Evolutionary conservation across 305 asterid species (phyloP), one percentile per base, ranked within the genome.

Genomic region (Nicotiana rustica): DNA sequence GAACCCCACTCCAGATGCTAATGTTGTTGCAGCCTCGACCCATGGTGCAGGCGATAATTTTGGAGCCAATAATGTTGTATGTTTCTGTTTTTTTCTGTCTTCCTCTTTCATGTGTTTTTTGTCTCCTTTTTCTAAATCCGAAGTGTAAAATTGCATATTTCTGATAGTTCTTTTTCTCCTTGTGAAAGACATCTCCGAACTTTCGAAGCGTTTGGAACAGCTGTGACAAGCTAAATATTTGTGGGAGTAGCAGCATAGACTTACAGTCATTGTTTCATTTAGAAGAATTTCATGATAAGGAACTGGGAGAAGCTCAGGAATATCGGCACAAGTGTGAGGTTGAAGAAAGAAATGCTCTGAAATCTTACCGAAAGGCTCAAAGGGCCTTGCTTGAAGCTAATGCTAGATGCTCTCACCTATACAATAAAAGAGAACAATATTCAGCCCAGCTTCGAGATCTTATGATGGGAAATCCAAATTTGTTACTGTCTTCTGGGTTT

Each of bases 391-490:
- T 85, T 31, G 92, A 90, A 82, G 91, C 92, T 57, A 86, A 87
- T 81, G 89, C 87, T 33, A 90, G 90, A 86, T 90, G 92, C 84
- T 84, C 89, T 84, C 77, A 85, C 33, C 88, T 90, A 67, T 90
- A 82, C 76, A 65, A 85, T 82, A 84, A 86, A 88, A 86, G 91
- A 77, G 91, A 90, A 78, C 82, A 85, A 6, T 90, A 77, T 70
- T 90, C 92, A 52, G 82, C 91, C 14, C 91, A 90, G 80, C 87
- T 90, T 76, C 90, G 89, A 79, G 80, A 81, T 66, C 77, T 78
- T 79, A 88, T 90, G 91, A 90, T 88, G 89, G 89, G 88, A 82
- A 87, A 88, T 75, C 86, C 92, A 81, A 83, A 83, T 84, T n/a
- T 85, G 44, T 81, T 88, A 71, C 84, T 78, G 82, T 44, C 90